Percentiles rank a stretch among this genome's conserved stretches.
These are phyloP conservation scores for Gastrolobium bilobum DNA, from an alignment of 306 rosid genomes.

Conservation along the genomic window DNA sequence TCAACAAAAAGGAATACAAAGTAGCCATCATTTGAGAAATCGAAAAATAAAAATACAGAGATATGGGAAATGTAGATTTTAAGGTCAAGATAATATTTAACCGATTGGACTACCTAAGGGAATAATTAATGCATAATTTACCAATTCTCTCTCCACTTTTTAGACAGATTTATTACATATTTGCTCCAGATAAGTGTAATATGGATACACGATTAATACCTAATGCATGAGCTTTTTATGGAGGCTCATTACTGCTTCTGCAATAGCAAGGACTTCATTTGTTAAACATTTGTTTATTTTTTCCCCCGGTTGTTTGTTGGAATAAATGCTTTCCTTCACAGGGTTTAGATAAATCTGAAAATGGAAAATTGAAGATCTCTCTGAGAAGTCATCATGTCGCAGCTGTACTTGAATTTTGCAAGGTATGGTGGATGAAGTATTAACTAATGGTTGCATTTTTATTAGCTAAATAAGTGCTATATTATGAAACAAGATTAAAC, in stretches of 20 bases:
- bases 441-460: constrained; percentile 6
- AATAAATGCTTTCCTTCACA: constrained; percentile 52
- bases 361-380: constrained; percentile 80
- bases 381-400: constrained; percentile 81
- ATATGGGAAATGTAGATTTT: constrained; percentile 3
- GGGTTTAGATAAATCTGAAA: constrained; percentile 76
- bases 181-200: constrained; percentile 10
- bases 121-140: constrained; percentile 22
- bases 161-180: constrained; percentile 28
- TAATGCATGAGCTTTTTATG: constrained; percentile 28
- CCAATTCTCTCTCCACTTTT: constrained; percentile 27
- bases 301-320: constrained; percentile 7
- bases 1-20: constrained; percentile 31
- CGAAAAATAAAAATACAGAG: neutral
- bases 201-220: neutral
- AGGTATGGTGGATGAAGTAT: constrained; percentile 63
- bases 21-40: neutral
- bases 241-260: constrained; percentile 31
- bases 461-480: constrained; percentile 38
- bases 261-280: constrained; percentile 11
- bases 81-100: constrained; percentile 7
- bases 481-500: constrained; percentile 4
- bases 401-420: constrained; percentile 85
- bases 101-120: constrained; percentile 8
- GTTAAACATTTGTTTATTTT: constrained; percentile 6